These are phyloP conservation scores for Plasmodium knowlesi DNA, from an alignment of 169 alveolate genomes.

Conservation along the genomic window DNA sequence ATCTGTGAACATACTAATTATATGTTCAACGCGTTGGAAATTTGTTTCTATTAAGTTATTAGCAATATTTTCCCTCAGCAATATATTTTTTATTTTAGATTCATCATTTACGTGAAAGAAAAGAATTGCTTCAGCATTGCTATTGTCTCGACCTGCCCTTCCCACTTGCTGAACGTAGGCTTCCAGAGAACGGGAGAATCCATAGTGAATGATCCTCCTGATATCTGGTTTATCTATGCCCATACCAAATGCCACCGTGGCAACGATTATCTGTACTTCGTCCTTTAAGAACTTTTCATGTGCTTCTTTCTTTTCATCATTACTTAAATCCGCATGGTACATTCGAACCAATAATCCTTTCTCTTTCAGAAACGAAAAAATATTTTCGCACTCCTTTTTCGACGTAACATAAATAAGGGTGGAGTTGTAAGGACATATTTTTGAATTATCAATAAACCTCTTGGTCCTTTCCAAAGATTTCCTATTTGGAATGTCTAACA, in stretches of 20 bases:
- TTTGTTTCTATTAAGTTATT: slow-evolving; percentile 43
- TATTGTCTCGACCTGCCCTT: slow-evolving; percentile 94
- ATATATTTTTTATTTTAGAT: slow-evolving; percentile 34
- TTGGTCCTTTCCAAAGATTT: slow-evolving; percentile 21
- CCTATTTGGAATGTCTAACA: slow-evolving; percentile 44
- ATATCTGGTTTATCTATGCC: slow-evolving; percentile 99
- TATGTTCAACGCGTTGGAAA: slow-evolving; percentile 65
- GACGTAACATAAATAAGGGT: slow-evolving; percentile 63
- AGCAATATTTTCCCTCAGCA: slow-evolving; percentile 53
- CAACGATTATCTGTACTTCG: slow-evolving; percentile 94
- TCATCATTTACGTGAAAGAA: slow-evolving; percentile 71
- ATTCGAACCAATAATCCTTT: slow-evolving; percentile 40
- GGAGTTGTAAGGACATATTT: slow-evolving; percentile 67
- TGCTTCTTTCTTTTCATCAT: slow-evolving; percentile 78
- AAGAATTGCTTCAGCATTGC: slow-evolving; percentile 64
- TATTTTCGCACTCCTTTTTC: slow-evolving; percentile 57
- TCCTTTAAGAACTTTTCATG: slow-evolving; percentile 94
- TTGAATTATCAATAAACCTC: slow-evolving; percentile 50
- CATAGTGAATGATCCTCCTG: slow-evolving; percentile 97
- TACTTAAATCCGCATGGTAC: slow-evolving; percentile 87
- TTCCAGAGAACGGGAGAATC: slow-evolving; percentile 97
- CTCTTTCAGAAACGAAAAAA: slow-evolving; percentile 14
- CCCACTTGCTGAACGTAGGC: slow-evolving; percentile 98
- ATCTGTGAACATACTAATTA: slow-evolving; percentile 55
- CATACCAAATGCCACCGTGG: slow-evolving; percentile 99